Evolutionary conservation across 1,284 basidiomycete genomes (phyloP).

Genomic region (Cryptococcus sp.): DNA sequence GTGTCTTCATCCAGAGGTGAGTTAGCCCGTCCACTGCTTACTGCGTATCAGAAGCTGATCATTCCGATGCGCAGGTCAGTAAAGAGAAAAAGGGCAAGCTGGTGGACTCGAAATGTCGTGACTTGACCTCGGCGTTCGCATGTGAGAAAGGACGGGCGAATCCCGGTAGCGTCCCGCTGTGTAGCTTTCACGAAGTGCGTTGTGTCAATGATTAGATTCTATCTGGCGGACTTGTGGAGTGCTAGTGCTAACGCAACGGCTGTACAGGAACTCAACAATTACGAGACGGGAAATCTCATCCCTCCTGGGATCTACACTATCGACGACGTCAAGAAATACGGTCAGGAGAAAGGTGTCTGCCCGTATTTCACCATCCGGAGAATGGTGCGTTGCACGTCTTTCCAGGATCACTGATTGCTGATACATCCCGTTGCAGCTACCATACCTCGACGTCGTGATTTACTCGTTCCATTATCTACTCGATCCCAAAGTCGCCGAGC

Average conservation of each 20-base stretch:
- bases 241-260: background rate
- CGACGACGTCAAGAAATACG: conserved; percentile 88
- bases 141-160: conserved; percentile 84
- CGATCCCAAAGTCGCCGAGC: conserved; percentile 98
- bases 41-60: background rate
- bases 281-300: conserved; percentile 81
- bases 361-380: conserved; percentile 96
- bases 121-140: conserved; percentile 83
- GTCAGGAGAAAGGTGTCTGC: conserved; percentile 81
- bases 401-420: background rate
- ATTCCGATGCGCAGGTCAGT: conserved; percentile 63
- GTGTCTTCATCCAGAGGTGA: conserved; percentile 91
- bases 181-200: conserved; percentile 90
- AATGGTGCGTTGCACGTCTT: conserved; percentile 67
- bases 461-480: conserved; percentile 99
- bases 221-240: background rate
- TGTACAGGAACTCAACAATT: conserved; percentile 67
- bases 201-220: background rate
- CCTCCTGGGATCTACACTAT: conserved; percentile 91
- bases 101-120: conserved; percentile 94
- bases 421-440: conserved; percentile 64
- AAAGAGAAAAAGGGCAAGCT: conserved; percentile 98
- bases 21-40: conserved; percentile 29
- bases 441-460: conserved; percentile 93
- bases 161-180: conserved; percentile 89